Conservation (phyloP, 768 basidiomycete genomes). For the Vishniacozyma victoriae region DNA sequence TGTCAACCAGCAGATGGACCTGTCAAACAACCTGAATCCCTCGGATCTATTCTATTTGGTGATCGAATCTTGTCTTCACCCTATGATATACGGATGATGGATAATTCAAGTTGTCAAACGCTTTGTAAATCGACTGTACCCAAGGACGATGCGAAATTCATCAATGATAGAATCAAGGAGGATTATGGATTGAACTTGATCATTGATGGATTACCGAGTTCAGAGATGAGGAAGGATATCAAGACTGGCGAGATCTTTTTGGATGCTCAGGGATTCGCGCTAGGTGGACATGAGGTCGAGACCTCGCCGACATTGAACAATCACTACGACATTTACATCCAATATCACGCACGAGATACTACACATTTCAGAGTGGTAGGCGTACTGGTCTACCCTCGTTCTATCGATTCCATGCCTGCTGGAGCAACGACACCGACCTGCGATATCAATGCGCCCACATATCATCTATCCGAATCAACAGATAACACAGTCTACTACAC, state of each 20-base stretch:
- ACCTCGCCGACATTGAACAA: constrained; percentile 74
- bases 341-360: constrained; percentile 70
- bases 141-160: constrained; percentile 71
- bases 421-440: constrained; percentile 32
- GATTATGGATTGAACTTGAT: constrained; percentile 94
- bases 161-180: constrained; percentile 84
- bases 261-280: constrained; percentile 78
- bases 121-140: constrained; percentile 65
- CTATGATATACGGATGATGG: constrained; percentile 81
- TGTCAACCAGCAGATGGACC: constrained; percentile 70
- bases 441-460: constrained; percentile 22
- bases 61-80: constrained; percentile 89
- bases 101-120: constrained; percentile 64
- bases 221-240: constrained; percentile 79
- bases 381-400: constrained; percentile 64
- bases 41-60: constrained; percentile 93
- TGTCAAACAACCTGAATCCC: constrained; percentile 59
- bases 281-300: constrained; percentile 58
- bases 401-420: constrained; percentile 29
- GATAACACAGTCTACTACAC: constrained; percentile 71
- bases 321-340: constrained; percentile 61
- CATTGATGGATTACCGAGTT: constrained; percentile 85
- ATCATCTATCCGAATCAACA: constrained; percentile 57
- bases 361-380: constrained; percentile 78
- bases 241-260: constrained; percentile 80